Evolutionary conservation across 2,329 filamentous ascomycete genomes (phyloP), one percentile per base, ranked within the genome.

Genomic region (Fusarium hainanense): DNA sequence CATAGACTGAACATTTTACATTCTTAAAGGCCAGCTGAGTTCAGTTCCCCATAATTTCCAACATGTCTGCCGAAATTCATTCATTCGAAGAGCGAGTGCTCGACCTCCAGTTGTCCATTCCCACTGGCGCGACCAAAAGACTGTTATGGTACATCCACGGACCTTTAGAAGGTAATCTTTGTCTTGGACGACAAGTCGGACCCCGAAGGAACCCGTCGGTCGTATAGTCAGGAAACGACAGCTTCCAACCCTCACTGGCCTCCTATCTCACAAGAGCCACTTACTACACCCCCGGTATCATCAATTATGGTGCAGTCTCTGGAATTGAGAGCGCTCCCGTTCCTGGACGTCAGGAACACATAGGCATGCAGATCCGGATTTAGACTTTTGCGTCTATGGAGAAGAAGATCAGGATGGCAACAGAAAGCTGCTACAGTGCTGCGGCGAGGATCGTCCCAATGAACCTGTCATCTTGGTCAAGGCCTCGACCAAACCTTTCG

Each of bases 341-440:
- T 40, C 0, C 3, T 40, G 37, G 37, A 11, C n/a, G 16, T n/a
- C n/a, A 0, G 37, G 20, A 40, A 34, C 32, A 7, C 18, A 40
- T 20, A 11, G 11, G 7, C 37, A 40, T 40, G 37, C 37, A 1
- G 2, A 40, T 8, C 37, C 37, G 0, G 37, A 40, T n/a, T 18
- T 7, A 0, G 37, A 18, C 1, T 18, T 11, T 18, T 40, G 18
- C 1, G 1, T 20, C 7, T 40, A 40, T 7, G 18, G 11, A 12
- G 4, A 6, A 0, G 34, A n/a, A 10, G 3, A 37, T 2, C 6
- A 14, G 13, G 4, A 30, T 7, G 30, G 13, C 4, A 14, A 0
- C 30, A 30, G 30, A 30, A 14, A 30, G 6, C 18, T 37, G 2
- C 4, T 40, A 18, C 18, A 7, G n/a, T 40, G 37, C 11, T 40